Evolutionary conservation across 768 basidiomycete species (phyloP).

Genomic region (Tricholoma hemisulphureum): DNA sequence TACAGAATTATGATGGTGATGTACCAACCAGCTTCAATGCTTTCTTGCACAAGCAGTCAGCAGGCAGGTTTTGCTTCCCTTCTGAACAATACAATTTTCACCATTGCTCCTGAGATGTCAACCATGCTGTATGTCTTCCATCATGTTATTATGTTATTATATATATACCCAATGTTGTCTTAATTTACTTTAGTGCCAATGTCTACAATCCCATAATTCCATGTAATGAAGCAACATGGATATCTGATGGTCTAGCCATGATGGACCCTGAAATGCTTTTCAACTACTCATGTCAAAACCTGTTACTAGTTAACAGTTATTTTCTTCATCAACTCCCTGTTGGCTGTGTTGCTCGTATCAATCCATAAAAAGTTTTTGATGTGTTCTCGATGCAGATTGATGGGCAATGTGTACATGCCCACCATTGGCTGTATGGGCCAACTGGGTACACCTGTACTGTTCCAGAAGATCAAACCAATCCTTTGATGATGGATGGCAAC

Average conservation of each 20-base stretch:
- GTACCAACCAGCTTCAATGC: constrained; percentile 14
- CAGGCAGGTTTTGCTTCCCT: not conserved
- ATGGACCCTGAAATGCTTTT: not conserved
- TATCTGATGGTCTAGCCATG: constrained; percentile 1
- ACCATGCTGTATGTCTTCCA: constrained; percentile 3
- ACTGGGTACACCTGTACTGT: not conserved
- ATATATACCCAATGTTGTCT: not conserved
- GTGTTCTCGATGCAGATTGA: not conserved
- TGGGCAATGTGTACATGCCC: not conserved
- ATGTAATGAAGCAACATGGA: constrained; percentile 6
- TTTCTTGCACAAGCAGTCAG: constrained; percentile 5
- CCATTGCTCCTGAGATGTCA: constrained; percentile 9
- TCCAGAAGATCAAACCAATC: not conserved
- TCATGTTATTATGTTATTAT: not conserved
- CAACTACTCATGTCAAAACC: not conserved
- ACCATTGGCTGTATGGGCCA: not conserved
- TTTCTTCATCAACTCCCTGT: constrained; percentile 1
- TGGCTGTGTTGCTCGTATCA: not conserved
- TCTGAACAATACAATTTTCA: not conserved
- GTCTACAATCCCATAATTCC: not conserved
- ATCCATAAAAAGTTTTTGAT: not conserved
- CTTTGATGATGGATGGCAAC: not conserved
- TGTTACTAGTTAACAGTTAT: constrained; percentile 1
- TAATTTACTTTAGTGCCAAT: not conserved
- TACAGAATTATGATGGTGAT: constrained; percentile 9